Evolutionary conservation across 805 yeast genomes (phyloP).

Genomic region (Wickerhamomyces subpelliculosus): DNA sequence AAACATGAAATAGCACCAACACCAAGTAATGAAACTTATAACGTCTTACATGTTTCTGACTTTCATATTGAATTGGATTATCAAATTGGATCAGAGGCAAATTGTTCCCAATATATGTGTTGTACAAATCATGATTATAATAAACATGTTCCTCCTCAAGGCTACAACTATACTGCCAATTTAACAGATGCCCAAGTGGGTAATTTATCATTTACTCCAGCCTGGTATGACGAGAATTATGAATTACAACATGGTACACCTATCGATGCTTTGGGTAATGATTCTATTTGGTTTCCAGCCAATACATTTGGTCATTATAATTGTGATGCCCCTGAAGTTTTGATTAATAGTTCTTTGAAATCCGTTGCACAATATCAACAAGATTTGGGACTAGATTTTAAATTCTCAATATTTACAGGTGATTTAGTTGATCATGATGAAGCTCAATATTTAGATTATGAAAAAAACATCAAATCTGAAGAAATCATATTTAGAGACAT

Average conservation of each 20-base stretch:
- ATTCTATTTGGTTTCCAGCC: conserved; percentile 39
- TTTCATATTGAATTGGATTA: conserved; percentile 56
- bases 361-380: conserved; percentile 28
- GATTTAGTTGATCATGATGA: conserved; percentile 64
- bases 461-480: conserved; percentile 26
- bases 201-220: conserved; percentile 16
- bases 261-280: conserved; percentile 13
- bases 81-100: conserved; percentile 48
- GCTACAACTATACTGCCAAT: conserved; percentile 4
- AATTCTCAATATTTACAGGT: conserved; percentile 62
- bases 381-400: conserved; percentile 30
- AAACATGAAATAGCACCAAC: conserved; percentile 38
- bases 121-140: conserved; percentile 40
- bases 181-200: conserved; percentile 4
- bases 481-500: conserved; percentile 25
- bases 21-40: conserved; percentile 39
- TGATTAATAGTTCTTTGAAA: conserved; percentile 48
- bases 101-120: conserved; percentile 51
- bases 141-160: conserved; percentile 3
- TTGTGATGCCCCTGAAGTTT: conserved; percentile 57
- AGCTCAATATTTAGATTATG: conserved; percentile 25
- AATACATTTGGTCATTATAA: conserved; percentile 49
- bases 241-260: conserved; percentile 18
- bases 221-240: conserved; percentile 19
- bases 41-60: conserved; percentile 61